Conservation (phyloP, 1,139 yeast genomes). For the Candida smagusa region DNA sequence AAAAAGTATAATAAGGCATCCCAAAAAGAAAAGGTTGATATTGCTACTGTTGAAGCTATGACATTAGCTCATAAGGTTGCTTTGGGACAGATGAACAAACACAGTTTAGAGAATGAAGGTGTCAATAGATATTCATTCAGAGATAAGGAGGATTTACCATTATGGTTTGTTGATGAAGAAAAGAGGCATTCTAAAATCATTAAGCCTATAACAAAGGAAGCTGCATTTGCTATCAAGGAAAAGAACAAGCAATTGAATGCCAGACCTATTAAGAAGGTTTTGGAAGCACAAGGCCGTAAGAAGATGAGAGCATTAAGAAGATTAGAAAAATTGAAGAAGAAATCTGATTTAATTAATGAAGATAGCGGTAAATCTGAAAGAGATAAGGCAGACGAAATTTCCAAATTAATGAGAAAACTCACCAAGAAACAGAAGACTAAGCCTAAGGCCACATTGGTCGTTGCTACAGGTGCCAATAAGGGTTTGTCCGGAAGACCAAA, state of each 20-base stretch:
- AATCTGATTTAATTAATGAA: slow-evolving; percentile 87
- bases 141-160: slow-evolving; percentile 86
- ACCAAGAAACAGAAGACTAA: slow-evolving; percentile 72
- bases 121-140: slow-evolving; percentile 89
- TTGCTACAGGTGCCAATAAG: slow-evolving; percentile 81
- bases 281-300: slow-evolving; percentile 96
- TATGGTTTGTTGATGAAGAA: slow-evolving; percentile 95
- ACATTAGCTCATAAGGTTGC: slow-evolving; percentile 96
- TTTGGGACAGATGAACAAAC: slow-evolving; percentile 76
- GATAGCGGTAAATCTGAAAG: slow-evolving; percentile 83
- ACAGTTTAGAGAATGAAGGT: slow-evolving; percentile 86
- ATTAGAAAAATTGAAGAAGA: slow-evolving; percentile 87
- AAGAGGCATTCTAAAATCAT: slow-evolving; percentile 76
- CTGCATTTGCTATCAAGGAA: slow-evolving; percentile 87
- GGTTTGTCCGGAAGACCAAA: slow-evolving; percentile 94
- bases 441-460: slow-evolving; percentile 85
- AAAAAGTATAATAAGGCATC: slow-evolving; percentile 33
- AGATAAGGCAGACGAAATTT: slow-evolving; percentile 92
- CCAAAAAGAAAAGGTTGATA: slow-evolving; percentile 65
- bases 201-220: slow-evolving; percentile 95
- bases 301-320: slow-evolving; percentile 89
- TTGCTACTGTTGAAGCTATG: slow-evolving; percentile 96
- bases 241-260: slow-evolving; percentile 90
- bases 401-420: slow-evolving; percentile 77
- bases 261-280: slow-evolving; percentile 95